Base-by-base conservation (phyloP, 306 rosid genomes). In the Trifolium pratense region DNA sequence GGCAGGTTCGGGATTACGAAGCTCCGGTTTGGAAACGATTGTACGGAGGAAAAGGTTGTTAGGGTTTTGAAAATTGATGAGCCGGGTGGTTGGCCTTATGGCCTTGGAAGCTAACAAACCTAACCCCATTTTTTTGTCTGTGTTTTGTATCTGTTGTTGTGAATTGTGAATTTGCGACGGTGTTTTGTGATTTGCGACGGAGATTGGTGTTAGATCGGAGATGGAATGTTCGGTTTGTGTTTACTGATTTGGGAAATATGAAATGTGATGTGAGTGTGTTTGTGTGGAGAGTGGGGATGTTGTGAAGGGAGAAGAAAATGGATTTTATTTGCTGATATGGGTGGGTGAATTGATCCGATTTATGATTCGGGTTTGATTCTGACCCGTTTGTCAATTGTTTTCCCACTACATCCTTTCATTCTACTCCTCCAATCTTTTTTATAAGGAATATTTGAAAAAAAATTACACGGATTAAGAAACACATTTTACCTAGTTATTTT, bases 21-120 rank as follows among this genome's bases (percentile, higher is more conserved):
- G 94, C 83, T 89, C 91, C 11, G 96, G 86, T n/a, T 91, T 91
- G 60, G 97, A 78, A 42, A 89, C 84, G 23, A 91, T 87, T 78
- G 88, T 71, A 15, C 98, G 84, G 66, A 87, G 43, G 80, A 90
- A 42, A 75, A 78, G 49, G 58, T 57, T 79, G 57, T 69, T 74
- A 69, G 82, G 85, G 84, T 77, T 81, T 29, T 64, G 85, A 16
- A 85, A 85, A 83, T 29, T 64, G 83, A 90, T 87, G 66, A 84
- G 83, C 46, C 88, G 74, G 0, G 97, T 81, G 53, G 90, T 18
- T 69, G 96, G 99, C 70, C 86, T 71, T 48, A 91, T 14, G 79
- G 87, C 83, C 81, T 75, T 80, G 4, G 98, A 87, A 71, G 96
- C 96, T 45, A 94, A 85, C 70, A 87, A 87, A 73, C 96, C 91